Evolutionary conservation across 148 eudicot genomes (phyloP).

Genomic region (Camellia sinensis): DNA sequence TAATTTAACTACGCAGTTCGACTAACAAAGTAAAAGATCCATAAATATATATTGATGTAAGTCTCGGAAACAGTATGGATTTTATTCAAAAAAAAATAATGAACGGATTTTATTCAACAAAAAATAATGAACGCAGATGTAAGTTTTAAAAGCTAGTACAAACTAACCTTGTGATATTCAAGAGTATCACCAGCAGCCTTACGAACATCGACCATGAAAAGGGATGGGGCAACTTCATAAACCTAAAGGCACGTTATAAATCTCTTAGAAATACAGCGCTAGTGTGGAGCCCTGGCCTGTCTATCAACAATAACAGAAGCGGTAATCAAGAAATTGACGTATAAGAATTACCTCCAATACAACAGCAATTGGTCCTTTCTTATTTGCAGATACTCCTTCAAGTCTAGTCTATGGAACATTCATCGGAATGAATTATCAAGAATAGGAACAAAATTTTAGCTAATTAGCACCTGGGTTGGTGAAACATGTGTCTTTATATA

Average conservation of each 20-base stretch:
- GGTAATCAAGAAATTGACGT: slow-evolving; percentile 7
- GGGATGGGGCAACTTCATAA: slow-evolving; percentile 91
- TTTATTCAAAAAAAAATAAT: neutral
- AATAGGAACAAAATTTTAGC: neutral
- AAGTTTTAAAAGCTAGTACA: neutral
- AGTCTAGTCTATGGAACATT: slow-evolving; percentile 69
- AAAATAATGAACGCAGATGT: neutral
- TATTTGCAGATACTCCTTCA: slow-evolving; percentile 74
- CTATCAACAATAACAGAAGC: neutral
- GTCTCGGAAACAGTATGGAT: neutral
- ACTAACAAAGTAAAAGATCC: neutral
- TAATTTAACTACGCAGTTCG: neutral
- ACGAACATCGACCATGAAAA: slow-evolving; percentile 97
- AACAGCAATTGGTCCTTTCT: slow-evolving; percentile 71
- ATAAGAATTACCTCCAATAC: slow-evolving; percentile 39
- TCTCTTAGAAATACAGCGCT: neutral
- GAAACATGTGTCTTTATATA: neutral
- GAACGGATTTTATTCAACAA: neutral
- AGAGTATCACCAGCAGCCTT: slow-evolving; percentile 77
- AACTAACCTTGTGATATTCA: slow-evolving; percentile 72
- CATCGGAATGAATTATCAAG: neutral
- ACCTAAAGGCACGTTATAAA: slow-evolving; percentile 36
- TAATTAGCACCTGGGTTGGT: neutral
- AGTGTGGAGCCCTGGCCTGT: neutral
- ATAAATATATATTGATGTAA: neutral